Conservation (phyloP, 2,329 filamentous ascomycete genomes). For the Nemania sp. region DNA sequence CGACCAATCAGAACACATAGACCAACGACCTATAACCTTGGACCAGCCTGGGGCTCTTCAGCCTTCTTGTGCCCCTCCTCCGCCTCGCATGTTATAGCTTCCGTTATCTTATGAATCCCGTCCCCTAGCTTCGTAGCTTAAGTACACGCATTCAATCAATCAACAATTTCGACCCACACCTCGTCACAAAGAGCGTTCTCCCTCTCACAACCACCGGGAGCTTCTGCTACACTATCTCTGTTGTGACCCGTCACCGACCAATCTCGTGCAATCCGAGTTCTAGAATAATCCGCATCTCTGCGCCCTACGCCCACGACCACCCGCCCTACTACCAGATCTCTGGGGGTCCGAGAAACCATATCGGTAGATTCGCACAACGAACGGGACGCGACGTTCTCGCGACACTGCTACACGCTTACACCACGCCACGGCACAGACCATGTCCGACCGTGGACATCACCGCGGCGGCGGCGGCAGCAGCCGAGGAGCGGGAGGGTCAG, state of each 20-base stretch:
- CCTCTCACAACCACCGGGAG: no score
- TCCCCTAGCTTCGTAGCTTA: no score
- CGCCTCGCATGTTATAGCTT: neutral
- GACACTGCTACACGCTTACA: neutral
- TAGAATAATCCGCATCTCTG: neutral
- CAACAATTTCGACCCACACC: neutral
- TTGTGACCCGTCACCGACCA: no score
- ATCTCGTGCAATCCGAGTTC: neutral
- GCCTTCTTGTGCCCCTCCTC: constrained; percentile 23
- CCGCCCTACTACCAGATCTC: no score
- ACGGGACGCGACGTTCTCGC: no score
- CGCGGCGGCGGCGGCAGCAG: constrained; percentile 54
- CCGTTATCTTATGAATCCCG: no score
- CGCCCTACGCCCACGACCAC: no score
- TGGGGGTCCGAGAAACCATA: no score
- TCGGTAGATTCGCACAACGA: no score
- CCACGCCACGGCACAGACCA: constrained; percentile 39
- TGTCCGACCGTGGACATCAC: constrained; percentile 57
- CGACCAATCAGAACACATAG: no score
- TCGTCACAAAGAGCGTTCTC: neutral
- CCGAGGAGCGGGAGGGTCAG: constrained; percentile 41
- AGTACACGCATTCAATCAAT: neutral
- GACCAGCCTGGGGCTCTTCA: constrained; percentile 4
- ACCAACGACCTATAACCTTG: no score
- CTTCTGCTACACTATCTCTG: no score